Conservation (phyloP, 148 eudicot genomes). For the Beta vulgaris region DNA sequence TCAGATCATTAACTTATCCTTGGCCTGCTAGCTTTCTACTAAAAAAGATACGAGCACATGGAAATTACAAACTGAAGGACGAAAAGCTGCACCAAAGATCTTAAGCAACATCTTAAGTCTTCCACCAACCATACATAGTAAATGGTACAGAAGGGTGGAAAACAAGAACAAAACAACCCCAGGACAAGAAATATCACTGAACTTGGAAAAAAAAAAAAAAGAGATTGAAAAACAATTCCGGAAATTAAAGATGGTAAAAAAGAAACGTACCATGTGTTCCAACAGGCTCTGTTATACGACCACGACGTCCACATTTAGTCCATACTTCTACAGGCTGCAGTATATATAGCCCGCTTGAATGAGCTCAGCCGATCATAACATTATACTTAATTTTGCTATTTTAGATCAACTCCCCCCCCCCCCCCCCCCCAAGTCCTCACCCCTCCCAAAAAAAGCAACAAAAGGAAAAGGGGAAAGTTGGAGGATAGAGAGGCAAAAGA, state of each 20-base stretch:
- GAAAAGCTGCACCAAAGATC: neutral
- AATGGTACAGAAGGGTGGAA: neutral
- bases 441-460: neutral
- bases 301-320: slow-evolving; percentile 89
- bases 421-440: neutral
- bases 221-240: neutral
- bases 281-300: slow-evolving; percentile 90
- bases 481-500: slow-evolving; percentile 3
- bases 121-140: neutral
- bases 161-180: neutral
- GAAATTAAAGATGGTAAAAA: neutral
- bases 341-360: slow-evolving; percentile 4
- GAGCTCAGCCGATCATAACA: neutral
- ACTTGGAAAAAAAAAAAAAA: slow-evolving; percentile 1
- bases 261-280: slow-evolving; percentile 87
- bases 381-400: neutral
- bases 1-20: neutral
- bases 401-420: neutral
- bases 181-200: neutral
- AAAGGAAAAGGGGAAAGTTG: neutral
- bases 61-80: neutral
- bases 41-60: neutral
- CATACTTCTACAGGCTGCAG: slow-evolving; percentile 90
- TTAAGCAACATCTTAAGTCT: neutral
- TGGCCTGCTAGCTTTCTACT: neutral